Percentiles rank a stretch among this genome's conserved stretches.
phyloP scores from a whole-genome alignment of 345 rosid species.

The Schrenkiella parvula region DNA sequence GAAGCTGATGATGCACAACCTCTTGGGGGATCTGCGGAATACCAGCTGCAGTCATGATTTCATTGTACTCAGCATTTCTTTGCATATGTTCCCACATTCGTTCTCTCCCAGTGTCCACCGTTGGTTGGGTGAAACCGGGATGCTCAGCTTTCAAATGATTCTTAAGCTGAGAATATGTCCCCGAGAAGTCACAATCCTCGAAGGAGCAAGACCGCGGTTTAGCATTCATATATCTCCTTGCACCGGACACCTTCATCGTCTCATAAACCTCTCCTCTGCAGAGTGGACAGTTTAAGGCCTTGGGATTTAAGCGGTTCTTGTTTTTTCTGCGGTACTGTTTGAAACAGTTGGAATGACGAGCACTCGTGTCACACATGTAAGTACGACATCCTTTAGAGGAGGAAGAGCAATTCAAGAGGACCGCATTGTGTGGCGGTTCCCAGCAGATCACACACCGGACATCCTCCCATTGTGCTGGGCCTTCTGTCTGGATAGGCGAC shows the following conservation, averaged over 20 bases:
- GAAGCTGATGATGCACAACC: background rate
- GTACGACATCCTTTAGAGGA: conserved; percentile 81
- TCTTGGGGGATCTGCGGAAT: background rate
- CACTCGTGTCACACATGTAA: conserved; percentile 91
- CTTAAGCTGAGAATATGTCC: conserved; percentile 66
- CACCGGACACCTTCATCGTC: conserved; percentile 67
- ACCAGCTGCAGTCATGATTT: conserved; percentile 21
- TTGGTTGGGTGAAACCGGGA: conserved; percentile 52
- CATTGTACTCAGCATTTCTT: conserved; percentile 22
- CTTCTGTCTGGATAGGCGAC: background rate
- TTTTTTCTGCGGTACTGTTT: conserved; percentile 65
- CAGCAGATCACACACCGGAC: conserved; percentile 78
- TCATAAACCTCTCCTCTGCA: conserved; percentile 84
- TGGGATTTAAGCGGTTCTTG: conserved; percentile 37
- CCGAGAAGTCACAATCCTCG: conserved; percentile 62
- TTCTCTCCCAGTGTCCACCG: conserved; percentile 51
- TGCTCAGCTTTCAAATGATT: conserved; percentile 64
- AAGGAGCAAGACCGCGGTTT: conserved; percentile 67
- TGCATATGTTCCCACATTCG: conserved; percentile 45
- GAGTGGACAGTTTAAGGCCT: conserved; percentile 64
- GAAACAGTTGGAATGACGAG: conserved; percentile 81
- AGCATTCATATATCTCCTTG: conserved; percentile 55
- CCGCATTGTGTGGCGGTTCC: conserved; percentile 90
- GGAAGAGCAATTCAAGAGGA: conserved; percentile 84
- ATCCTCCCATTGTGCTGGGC: conserved; percentile 59